Evolutionary conservation across 805 yeast species (phyloP), one percentile per base, ranked within the genome.

Genomic region (Metschnikowia baotianmanensis): DNA sequence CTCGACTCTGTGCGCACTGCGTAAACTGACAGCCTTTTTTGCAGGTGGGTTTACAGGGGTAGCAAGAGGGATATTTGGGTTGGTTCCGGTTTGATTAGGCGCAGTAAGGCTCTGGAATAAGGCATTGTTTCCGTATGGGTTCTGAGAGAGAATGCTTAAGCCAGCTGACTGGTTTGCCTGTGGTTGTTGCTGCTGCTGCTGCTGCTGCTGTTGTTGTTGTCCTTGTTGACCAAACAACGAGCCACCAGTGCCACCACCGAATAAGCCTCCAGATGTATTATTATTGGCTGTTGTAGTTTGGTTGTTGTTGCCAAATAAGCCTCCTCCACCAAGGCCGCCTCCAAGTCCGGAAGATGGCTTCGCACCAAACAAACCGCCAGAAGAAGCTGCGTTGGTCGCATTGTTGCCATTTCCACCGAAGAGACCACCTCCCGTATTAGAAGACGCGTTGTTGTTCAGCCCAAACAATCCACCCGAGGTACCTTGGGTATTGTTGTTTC

Each of bases 91-190:
- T 15, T 31, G 43, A 8, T 65, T 66, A 8, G 59, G 47, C 3
- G 63, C 66, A 3, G 66, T 58, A 32, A 71, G 59, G 38, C 72
- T 65, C 40, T 63, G 69, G 49, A 86, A 87, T 38, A 90, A 67
- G 5, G 89, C 85, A 52, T 82, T 82, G 34, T 78, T 74, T 1
- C 96, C 95, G 57, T 86, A 90, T 31, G 96, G 96, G 57, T 83
- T 65, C 39, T 59, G 65, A 2, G 67, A 52, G 34, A 51, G 57
- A 38, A 67, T 58, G 43, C 57, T 66, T 20, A 43, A 41, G 8
- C 37, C 45, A 13, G 40, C 22, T 10, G 36, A 18, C 31, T 21
- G 40, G 23, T 13, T 19, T 7, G 21, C 32, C 15, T 28, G 43
- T 20, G 23, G 36, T 16, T 30, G 41, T 22, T 31, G 46, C 29